phyloP scores from a whole-genome alignment of 495 filamentous ascomycete genomes.

The Penicillium bovifimosum region DNA sequence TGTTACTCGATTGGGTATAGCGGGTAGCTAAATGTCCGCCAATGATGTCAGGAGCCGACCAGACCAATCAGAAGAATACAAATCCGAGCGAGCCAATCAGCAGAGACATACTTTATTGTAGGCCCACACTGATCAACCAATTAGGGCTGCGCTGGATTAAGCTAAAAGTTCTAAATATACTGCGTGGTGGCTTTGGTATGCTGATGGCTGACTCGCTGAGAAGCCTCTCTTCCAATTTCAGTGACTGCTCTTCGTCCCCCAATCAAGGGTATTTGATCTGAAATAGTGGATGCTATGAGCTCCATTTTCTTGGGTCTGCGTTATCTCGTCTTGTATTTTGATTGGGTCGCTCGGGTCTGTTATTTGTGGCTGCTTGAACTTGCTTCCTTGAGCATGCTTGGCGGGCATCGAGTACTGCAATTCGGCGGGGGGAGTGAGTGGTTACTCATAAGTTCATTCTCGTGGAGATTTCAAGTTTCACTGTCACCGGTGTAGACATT shows the following conservation, averaged over 20 bases:
- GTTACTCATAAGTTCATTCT: background rate
- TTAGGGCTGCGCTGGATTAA: background rate
- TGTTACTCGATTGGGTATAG: slow-evolving; percentile 17
- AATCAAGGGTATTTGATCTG: background rate
- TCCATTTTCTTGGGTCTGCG: background rate
- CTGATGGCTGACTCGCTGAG: too few species aligned
- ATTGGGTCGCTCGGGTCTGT: background rate
- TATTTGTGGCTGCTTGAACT: too few species aligned
- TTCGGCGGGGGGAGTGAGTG: background rate
- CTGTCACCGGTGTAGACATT: too few species aligned
- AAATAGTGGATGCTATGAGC: background rate
- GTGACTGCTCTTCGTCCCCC: background rate
- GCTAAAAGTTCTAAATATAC: slow-evolving; percentile 5
- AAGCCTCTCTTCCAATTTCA: background rate
- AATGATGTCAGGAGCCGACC: slow-evolving; percentile 27
- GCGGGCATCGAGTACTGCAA: background rate
- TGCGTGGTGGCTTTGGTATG: background rate
- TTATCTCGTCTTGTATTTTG: background rate
- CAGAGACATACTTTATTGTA: too few species aligned
- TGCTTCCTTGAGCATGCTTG: too few species aligned
- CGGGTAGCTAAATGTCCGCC: background rate
- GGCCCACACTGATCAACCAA: background rate
- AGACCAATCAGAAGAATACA: slow-evolving; percentile 18
- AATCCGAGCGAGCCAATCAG: slow-evolving; percentile 24
- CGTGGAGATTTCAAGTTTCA: too few species aligned